Conservation (phyloP, 2,329 filamentous ascomycete species). For the Colletotrichum scovillei region DNA sequence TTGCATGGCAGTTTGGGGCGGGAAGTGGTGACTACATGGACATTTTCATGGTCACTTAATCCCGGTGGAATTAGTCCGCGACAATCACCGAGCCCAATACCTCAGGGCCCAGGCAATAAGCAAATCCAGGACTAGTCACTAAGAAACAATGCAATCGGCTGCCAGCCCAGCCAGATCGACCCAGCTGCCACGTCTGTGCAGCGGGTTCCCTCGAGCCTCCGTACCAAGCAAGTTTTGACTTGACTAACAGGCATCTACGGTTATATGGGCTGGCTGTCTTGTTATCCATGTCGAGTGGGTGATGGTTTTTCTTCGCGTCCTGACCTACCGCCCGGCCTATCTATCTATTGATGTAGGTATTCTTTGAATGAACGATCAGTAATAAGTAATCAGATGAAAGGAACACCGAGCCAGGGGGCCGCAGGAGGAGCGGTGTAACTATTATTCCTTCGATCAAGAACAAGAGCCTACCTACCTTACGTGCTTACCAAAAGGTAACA, state of each 20-base stretch:
- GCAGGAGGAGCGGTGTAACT: not conserved
- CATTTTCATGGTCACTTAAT: not conserved
- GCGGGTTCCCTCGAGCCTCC: not conserved
- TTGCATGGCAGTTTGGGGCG: conserved; percentile 26
- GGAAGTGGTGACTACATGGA: conserved; percentile 23
- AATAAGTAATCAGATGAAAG: not conserved
- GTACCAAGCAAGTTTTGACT: too few species aligned
- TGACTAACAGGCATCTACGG: too few species aligned
- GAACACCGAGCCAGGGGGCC: not conserved
- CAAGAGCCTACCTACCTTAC: not conserved
- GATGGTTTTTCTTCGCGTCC: not conserved
- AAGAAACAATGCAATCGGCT: conserved; percentile 3
- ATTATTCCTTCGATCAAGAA: not conserved
- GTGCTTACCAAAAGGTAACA: too few species aligned
- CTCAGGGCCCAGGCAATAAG: not conserved
- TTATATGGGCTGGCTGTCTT: not conserved
- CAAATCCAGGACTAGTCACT: not conserved
- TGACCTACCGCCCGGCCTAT: not conserved
- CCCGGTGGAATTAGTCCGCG: not conserved
- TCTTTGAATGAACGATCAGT: not conserved
- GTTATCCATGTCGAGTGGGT: too few species aligned
- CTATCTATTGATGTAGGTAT: not conserved
- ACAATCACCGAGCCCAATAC: conserved; percentile 26
- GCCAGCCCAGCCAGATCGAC: conserved; percentile 16
- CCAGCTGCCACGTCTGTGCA: conserved; percentile 22